Base-by-base conservation (phyloP, 2,329 filamentous ascomycete genomes). In the Xylaria sp. region DNA sequence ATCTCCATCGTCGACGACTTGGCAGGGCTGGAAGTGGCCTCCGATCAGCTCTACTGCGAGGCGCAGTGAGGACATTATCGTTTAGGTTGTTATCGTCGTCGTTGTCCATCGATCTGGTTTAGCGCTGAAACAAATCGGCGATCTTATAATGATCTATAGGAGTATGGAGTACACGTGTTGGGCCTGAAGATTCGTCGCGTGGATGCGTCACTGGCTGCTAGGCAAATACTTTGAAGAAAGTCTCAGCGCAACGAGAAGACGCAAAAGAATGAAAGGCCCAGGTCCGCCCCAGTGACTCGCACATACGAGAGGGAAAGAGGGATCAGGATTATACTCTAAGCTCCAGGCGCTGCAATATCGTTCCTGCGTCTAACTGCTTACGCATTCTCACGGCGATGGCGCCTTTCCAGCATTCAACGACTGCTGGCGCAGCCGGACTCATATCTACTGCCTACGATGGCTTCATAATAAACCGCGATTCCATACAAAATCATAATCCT, bases 341-440 rank as follows among this genome's bases (percentile, higher is more conserved):
- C 39, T 15, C 18, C 52, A 30, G 63, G 53, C 34, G 39, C 30
- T 55, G 55, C 55, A 25, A 45, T 59, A 43, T 63, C 59, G 48
- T 1, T 39, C 36, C 20, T 30, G 48, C 52, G 15, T 43, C 65
- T 53, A 50, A 46, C 43, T 34, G 39, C 25, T 50, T 32, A 12
- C 43, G 56, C 34, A 46, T 18, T 18, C 46, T 61, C 50, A 53
- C 45, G n/a, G 58, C 32, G 64, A 75, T 74, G 72, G 70, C 73
- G 71, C 72, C 73, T 67, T 46, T 74, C 55, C 63, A 60, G 58
- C 50, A 57, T 53, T 48, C 45, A 36, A 55, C 61, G 20, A 60
- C 55, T 20, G 61, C 36, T 15, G 50, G 41, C 32, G 43, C 67
- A n/a, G 46, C 46, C 45, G 60, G 63, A 55, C 36, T 63, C 53